Percentiles rank a stretch among this genome's conserved stretches.
These are phyloP conservation scores for Trichoderma gamsii DNA, from an alignment of 495 filamentous ascomycete species.

Conservation along the genomic window DNA sequence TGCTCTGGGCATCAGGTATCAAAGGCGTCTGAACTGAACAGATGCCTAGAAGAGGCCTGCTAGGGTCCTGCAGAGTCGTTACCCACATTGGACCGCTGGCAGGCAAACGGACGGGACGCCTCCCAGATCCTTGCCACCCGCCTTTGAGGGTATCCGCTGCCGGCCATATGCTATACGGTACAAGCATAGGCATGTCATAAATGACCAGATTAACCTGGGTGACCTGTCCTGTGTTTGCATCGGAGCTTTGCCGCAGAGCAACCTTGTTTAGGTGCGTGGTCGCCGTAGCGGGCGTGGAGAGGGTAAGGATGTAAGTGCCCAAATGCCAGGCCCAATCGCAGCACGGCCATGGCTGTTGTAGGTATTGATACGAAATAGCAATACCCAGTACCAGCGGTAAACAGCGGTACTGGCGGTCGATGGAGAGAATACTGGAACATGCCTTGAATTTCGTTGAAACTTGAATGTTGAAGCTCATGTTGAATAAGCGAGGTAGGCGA, in stretches of 20 bases:
- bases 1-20: not conserved
- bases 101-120: constrained; percentile 4
- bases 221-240: constrained; percentile 2
- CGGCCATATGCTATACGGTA: not conserved
- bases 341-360: not conserved
- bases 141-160: constrained; percentile 5
- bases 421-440: no score
- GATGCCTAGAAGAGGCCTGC: no score
- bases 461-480: no score
- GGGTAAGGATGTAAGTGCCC: constrained; percentile 4
- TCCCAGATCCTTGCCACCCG: constrained; percentile 5
- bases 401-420: no score
- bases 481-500: no score
- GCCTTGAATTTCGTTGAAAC: no score
- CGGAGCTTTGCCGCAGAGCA: not conserved
- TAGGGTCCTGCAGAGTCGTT: not conserved
- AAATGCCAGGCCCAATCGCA: not conserved
- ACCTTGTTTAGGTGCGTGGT: not conserved
- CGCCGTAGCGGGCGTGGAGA: not conserved
- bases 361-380: no score
- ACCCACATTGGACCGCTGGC: not conserved
- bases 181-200: not conserved
- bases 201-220: constrained; percentile 2
- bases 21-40: no score
- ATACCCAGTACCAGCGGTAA: no score